Evolutionary conservation across 768 basidiomycete species (phyloP).

Genomic region (Gautieria morchelliformis): DNA sequence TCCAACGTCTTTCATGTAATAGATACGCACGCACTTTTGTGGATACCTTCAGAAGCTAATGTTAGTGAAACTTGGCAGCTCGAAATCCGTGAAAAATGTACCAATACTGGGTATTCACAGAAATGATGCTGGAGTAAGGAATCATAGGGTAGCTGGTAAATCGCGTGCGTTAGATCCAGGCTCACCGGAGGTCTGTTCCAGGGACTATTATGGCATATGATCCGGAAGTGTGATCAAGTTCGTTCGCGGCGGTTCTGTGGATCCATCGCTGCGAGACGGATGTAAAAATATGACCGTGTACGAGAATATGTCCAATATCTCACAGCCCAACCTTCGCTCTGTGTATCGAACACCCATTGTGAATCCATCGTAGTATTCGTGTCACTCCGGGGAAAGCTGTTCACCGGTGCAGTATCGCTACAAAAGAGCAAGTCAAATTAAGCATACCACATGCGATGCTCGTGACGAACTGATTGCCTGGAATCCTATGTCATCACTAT

Average conservation of each 20-base stretch:
- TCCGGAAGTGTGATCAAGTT: slow-evolving; percentile 40
- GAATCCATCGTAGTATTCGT: slow-evolving; percentile 27
- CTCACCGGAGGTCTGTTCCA: slow-evolving; percentile 39
- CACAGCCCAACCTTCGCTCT: slow-evolving; percentile 40
- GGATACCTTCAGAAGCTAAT: background rate
- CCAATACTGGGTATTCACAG: slow-evolving; percentile 53
- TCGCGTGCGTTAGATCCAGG: background rate
- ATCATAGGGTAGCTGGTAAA: background rate
- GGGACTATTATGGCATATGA: slow-evolving; percentile 42
- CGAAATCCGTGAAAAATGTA: slow-evolving; percentile 20
- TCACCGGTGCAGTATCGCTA: slow-evolving; percentile 51
- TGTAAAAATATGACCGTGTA: background rate
- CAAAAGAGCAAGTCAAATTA: background rate
- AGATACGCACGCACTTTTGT: slow-evolving; percentile 31
- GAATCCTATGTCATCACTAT: background rate
- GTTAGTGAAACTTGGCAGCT: background rate
- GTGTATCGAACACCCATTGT: slow-evolving; percentile 51
- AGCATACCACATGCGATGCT: background rate
- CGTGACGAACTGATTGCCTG: slow-evolving; percentile 35
- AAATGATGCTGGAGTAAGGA: slow-evolving; percentile 35
- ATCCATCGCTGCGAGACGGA: slow-evolving; percentile 34
- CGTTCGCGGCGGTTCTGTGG: slow-evolving; percentile 28
- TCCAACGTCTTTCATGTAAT: background rate
- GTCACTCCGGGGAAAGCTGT: slow-evolving; percentile 42
- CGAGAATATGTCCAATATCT: slow-evolving; percentile 9